Evolutionary conservation across 2,329 filamentous ascomycete species (phyloP).

Genomic region (Cladorrhinum sp.): DNA sequence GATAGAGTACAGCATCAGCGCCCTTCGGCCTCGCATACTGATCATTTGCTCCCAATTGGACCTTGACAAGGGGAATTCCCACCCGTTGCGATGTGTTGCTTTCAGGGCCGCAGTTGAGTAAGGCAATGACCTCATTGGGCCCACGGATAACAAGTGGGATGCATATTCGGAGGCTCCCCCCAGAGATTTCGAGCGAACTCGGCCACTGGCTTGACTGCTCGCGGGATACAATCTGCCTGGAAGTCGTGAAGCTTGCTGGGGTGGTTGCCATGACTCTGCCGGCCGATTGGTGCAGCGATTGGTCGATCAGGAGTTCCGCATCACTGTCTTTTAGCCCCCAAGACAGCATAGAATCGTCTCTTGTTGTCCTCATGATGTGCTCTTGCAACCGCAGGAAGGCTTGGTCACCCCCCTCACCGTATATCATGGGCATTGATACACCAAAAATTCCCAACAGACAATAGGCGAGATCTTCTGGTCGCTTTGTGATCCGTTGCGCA

Average conservation of each 20-base stretch:
- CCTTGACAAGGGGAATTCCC: not conserved
- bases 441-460: slow-evolving; percentile 1
- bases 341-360: not conserved
- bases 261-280: not conserved
- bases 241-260: not conserved
- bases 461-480: not conserved
- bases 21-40: not conserved
- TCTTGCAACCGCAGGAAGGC: not conserved
- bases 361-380: not conserved
- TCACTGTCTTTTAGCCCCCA: not conserved
- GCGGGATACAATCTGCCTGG: not conserved
- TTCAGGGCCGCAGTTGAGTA: not conserved
- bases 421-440: slow-evolving; percentile 5
- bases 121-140: not conserved
- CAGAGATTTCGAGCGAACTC: not conserved
- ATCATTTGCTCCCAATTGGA: not conserved
- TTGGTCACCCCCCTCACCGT: not conserved
- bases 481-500: not conserved
- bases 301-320: not conserved
- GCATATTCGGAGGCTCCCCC: not conserved
- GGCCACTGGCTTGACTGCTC: not conserved
- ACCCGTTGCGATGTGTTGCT: not conserved
- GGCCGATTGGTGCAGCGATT: not conserved
- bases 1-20: not conserved
- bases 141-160: not conserved